These are phyloP conservation scores for Aphanomyces euteiches DNA, from an alignment of 352 stramenopile species.

Conservation along the genomic window DNA sequence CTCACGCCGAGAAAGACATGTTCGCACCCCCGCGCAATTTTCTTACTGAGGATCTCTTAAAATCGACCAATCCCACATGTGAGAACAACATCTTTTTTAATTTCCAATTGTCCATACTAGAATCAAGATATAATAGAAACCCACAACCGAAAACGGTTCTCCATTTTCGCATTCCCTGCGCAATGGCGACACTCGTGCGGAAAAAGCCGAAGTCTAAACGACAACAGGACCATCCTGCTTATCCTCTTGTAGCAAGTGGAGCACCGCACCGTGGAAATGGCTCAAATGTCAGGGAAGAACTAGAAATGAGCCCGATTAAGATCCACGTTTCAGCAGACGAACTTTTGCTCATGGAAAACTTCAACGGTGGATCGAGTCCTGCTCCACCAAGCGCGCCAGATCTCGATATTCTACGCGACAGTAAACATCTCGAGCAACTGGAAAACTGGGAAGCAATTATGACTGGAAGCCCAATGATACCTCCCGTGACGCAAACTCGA, in stretches of 20 bases:
- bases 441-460: conserved; percentile 31
- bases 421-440: conserved; percentile 15
- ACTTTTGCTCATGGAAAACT: conserved; percentile 28
- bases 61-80: neutral
- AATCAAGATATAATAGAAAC: conserved; percentile 11
- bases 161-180: neutral
- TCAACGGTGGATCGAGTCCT: conserved; percentile 28
- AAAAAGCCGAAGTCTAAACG: conserved; percentile 29
- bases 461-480: conserved; percentile 24
- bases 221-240: neutral
- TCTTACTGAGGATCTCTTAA: too few relatives aligned
- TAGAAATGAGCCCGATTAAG: conserved; percentile 18
- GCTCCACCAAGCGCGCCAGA: conserved; percentile 18
- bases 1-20: too few relatives aligned
- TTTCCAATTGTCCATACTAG: conserved; percentile 2
- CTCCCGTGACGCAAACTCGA: conserved; percentile 1
- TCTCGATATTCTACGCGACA: conserved; percentile 13
- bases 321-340: conserved; percentile 27
- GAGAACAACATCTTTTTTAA: conserved; percentile 14
- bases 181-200: conserved; percentile 29
- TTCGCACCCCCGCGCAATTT: too few relatives aligned
- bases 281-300: neutral
- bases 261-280: conserved; percentile 29
- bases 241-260: conserved; percentile 24
- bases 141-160: conserved; percentile 15